Evolutionary conservation across 352 stramenopile species (phyloP).

Genomic region (Thraustotheca clavata): DNA sequence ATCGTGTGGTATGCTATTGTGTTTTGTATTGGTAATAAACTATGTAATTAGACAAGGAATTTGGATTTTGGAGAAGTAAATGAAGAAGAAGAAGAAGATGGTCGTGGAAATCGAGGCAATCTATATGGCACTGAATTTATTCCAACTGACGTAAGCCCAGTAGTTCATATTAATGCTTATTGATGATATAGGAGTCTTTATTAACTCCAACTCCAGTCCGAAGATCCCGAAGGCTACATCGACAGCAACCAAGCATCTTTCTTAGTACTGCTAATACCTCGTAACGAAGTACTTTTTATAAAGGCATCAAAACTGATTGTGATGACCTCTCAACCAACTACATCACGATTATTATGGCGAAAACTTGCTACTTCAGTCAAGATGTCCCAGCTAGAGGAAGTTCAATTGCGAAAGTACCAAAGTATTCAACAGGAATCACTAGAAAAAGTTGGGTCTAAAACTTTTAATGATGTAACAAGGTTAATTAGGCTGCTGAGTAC

Average conservation of each 20-base stretch:
- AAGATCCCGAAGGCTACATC: neutral
- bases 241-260: constrained; percentile 1
- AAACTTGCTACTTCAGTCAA: constrained; percentile 6
- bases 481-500: no score
- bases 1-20: no score
- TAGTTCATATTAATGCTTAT: neutral
- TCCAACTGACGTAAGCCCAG: neutral
- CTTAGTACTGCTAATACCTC: neutral
- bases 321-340: neutral
- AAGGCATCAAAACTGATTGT: neutral
- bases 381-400: constrained; percentile 3
- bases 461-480: no score
- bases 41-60: neutral
- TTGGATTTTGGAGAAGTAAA: neutral
- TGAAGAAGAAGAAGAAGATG: neutral
- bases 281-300: neutral
- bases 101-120: neutral
- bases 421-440: neutral
- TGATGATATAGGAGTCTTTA: neutral
- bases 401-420: constrained; percentile 11
- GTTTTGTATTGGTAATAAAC: no score
- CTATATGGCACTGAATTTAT: constrained; percentile 1
- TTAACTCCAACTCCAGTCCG: neutral
- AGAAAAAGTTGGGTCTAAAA: neutral
- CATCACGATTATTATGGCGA: constrained; percentile 7